These are phyloP conservation scores for Candida succiphila DNA, from an alignment of 805 yeast species.

Conservation along the genomic window DNA sequence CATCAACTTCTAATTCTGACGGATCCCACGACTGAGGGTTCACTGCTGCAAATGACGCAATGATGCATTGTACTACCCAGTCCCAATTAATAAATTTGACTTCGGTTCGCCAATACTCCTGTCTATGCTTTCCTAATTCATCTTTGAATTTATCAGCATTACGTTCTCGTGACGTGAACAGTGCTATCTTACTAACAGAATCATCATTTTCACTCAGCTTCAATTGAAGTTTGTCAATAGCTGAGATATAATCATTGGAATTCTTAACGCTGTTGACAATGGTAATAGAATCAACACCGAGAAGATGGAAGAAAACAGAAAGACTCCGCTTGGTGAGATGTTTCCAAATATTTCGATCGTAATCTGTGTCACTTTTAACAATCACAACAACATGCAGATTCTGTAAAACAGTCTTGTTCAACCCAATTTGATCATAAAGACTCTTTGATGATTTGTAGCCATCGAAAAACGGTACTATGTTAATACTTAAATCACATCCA, in stretches of 20 bases:
- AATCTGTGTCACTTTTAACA: conserved; percentile 15
- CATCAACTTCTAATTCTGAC: conserved; percentile 3
- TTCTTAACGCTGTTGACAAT: no score
- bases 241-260: no score
- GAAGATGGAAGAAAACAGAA: conserved; percentile 16
- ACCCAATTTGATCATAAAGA: conserved; percentile 27
- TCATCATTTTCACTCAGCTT: no score
- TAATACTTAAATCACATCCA: conserved; percentile 33
- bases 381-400: conserved; percentile 27
- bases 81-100: conserved; percentile 39
- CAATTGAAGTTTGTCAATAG: no score
- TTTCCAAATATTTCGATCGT: no score
- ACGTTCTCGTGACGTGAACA: no score
- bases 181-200: no score
- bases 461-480: conserved; percentile 37
- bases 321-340: no score
- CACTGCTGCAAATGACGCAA: conserved; percentile 19
- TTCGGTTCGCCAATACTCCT: no score
- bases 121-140: no score
- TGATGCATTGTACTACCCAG: conserved; percentile 58
- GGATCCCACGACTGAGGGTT: background rate
- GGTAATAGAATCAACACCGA: conserved; percentile 2
- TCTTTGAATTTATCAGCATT: no score
- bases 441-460: conserved; percentile 17
- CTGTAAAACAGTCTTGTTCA: conserved; percentile 27